phyloP scores from a whole-genome alignment of 345 rosid species.

The Draba incana region DNA sequence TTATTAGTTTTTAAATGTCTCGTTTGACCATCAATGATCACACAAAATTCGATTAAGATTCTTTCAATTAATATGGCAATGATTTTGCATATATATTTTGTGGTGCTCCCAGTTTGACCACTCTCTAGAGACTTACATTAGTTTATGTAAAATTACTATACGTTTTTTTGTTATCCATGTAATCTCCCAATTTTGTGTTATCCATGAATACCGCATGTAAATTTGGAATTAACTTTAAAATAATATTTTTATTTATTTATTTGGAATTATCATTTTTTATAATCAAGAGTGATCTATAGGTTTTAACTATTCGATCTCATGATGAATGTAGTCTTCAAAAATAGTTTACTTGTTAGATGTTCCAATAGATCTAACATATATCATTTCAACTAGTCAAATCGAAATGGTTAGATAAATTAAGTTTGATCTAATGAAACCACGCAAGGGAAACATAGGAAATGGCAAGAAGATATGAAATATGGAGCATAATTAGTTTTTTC shows the following conservation, averaged over 20 bases:
- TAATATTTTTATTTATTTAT: too few species aligned
- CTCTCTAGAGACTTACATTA: too few species aligned
- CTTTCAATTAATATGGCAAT: constrained; percentile 5
- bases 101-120: too few species aligned
- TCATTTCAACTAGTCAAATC: too few species aligned
- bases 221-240: not conserved
- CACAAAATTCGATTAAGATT: not conserved
- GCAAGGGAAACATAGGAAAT: not conserved
- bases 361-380: too few species aligned
- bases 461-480: not conserved
- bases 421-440: not conserved
- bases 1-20: not conserved
- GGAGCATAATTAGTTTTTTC: not conserved
- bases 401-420: not conserved
- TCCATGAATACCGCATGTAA: not conserved
- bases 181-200: too few species aligned
- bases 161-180: too few species aligned
- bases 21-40: constrained; percentile 23
- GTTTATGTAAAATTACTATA: not conserved
- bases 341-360: too few species aligned
- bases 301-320: too few species aligned
- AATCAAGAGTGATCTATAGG: too few species aligned
- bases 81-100: not conserved
- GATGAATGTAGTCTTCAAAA: too few species aligned
- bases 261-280: too few species aligned